Base-by-base conservation (phyloP, 495 filamentous ascomycete species). In the Penicillium canariense region DNA sequence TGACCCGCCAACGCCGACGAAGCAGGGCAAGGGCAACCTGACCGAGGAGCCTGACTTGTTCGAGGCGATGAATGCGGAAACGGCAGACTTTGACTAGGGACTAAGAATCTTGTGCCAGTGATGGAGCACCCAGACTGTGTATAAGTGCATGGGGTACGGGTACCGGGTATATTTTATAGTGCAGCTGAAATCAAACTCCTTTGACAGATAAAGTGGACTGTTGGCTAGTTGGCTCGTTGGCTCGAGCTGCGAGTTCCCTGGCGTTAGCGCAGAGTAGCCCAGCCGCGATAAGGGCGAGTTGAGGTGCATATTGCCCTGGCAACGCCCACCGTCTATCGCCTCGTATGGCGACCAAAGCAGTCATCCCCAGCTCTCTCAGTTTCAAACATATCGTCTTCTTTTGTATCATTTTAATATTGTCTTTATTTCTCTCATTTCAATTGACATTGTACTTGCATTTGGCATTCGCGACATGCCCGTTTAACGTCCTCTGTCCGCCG, bases 71-170 rank as follows among this genome's bases (percentile, higher is more conserved):
- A 63, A 55, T 18, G 61, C 67, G 9, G 66, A 72, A 1, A 63
- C 60, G 23, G 58, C 66, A 7, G 67, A 73, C 32, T 76, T 76
- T 60, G 71, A 69, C 40, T 73, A 71, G 48, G 17, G 15, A 8
- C 7, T 17, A 40, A 42, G n/a, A 2, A 2, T 11, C 38, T 25
- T 42, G 9, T 42, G 20, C 25, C 4, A 5, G 38, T 42, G 38
- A 42, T 42, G 38, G 0, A 14, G 38, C 38, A 42, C 6, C 20
- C 38, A 18, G 25, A 6, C 22, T 25, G 20, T 42, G 4, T 42
- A 22, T 25, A 42, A n/a, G n/a, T 42, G 20, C 38, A 23, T n/a
- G 20, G 25, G 20, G 20, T 22, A 42, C n/a, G 4, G 4, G 38
- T 42, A 20, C 25, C 38, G n/a, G n/a, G n/a, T 17, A 42, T 42